Percentiles rank a stretch among this genome's conserved stretches.
Evolutionary conservation across 495 filamentous ascomycete species (phyloP).

Genomic region (Jackrogersella multiformis): DNA sequence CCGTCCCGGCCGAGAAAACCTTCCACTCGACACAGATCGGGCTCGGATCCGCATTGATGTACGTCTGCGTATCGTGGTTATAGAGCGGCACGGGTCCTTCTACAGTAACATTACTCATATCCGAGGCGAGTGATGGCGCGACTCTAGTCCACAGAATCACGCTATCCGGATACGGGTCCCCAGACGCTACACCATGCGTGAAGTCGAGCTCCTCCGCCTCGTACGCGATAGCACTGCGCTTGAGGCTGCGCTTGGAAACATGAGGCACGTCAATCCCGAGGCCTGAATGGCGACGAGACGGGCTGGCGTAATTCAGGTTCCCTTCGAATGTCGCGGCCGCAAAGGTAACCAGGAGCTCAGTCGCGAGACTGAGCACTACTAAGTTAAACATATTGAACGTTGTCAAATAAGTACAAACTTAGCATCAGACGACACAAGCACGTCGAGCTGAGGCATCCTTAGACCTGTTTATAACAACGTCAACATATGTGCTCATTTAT

Average conservation of each 20-base stretch:
- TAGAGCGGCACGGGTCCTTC: constrained; percentile 64
- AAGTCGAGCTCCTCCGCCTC: constrained; percentile 63
- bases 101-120: constrained; percentile 64
- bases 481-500: constrained; percentile 23
- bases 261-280: constrained; percentile 64
- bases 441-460: not conserved
- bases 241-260: constrained; percentile 51
- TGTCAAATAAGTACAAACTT: not conserved
- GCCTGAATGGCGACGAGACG: constrained; percentile 64
- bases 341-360: constrained; percentile 3
- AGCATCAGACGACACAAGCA: not conserved
- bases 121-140: constrained; percentile 64
- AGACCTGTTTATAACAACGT: not conserved
- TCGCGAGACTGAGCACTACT: constrained; percentile 17
- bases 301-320: constrained; percentile 69
- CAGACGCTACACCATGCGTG: constrained; percentile 75
- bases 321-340: constrained; percentile 43
- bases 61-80: constrained; percentile 63
- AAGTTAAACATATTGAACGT: constrained; percentile 19
- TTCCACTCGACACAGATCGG: constrained; percentile 69
- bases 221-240: constrained; percentile 66
- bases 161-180: constrained; percentile 70
- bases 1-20: constrained; percentile 52
- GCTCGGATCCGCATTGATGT: constrained; percentile 59
- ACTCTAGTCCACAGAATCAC: constrained; percentile 75